Base-by-base conservation (phyloP, 2,329 filamentous ascomycete genomes). In the Elsinoe ampelina region DNA sequence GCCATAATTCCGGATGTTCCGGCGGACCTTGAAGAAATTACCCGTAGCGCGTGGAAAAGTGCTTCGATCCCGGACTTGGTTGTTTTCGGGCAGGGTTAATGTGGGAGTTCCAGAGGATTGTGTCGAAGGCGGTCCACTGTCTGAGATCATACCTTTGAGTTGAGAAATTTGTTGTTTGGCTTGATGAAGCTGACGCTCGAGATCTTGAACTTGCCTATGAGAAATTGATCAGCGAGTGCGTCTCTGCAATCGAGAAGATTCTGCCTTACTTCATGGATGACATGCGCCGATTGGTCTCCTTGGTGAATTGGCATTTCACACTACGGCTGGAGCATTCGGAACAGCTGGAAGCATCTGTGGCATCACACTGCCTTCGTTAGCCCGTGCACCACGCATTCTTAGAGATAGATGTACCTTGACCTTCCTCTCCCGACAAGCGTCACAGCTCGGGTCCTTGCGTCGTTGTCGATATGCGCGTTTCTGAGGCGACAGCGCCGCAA, bases 241-340 rank as follows among this genome's bases (percentile, higher is more conserved):
- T 22, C 17, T 7, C 26, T 13, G 6, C 36, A 10, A 3, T n/a
- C 17, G 10, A 15, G 11, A n/a, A n/a, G 10, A n/a, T 20, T 32
- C 5, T 26, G 57, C 72, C 78, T 65, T 71, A 83, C 81, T 97
- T 98, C 74, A 97, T 97, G 1, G 92, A 97, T 15, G 93, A 97
- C 93, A 98, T 98, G 60, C 93, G 84, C 58, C 93, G 82, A 70
- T 98, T 98, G 11, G 93, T 98, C 72, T 98, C 93, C 73, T 98
- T 98, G 51, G 93, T 98, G 69, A 98, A 98, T 68, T 97, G 92
- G 68, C 93, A 98, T 71, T 95, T 95, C 62, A 97, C 92, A 68
- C 92, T 95, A 62, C 93, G 85, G 70, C 91, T 96, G 3, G 89
- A 93, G 73, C 93, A 98, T 73, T 98, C 93, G 1, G 93, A 96